Evolutionary conservation across 352 stramenopile species (phyloP), one percentile per base, ranked within the genome.

Genomic region (Thraustochytrium striatum): DNA sequence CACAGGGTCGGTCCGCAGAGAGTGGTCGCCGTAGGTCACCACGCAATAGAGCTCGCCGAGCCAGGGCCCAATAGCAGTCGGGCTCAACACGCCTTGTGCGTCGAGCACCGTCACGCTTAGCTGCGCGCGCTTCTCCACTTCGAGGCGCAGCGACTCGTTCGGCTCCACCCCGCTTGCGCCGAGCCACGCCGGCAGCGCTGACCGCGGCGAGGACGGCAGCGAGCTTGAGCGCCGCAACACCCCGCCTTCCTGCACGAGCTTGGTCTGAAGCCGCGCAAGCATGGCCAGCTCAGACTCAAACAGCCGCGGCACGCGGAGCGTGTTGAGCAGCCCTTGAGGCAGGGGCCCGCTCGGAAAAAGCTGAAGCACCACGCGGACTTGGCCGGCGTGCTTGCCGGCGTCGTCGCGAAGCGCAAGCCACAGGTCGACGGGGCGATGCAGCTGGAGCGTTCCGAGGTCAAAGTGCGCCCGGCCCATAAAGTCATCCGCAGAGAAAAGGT

Each of bases 401-500:
- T 69, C 32, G n/a, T 69, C 35, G 11, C 21, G 35, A 3, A 79
- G 41, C 0, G 50, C 32, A 8, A 72, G 50, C 69, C 69, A 79
- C 1, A 73, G 9, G 25, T 79, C 69, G 32, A 41, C 53, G 9
- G 69, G 69, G 25, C 8, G 5, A 2, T 52, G n/a, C 9, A 28
- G 33, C 0, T 13, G 30, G 2, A 79, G 25, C 3, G 7, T 39
- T n/a, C 58, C 0, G n/a, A 21, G 9, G 21, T 7, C 16, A 21
- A 79, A 28, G 5, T 5, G n/a, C 19, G 69, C 69, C 8, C 30
- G 39, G 21, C 69, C 69, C 21, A 79, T 79, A 13, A 79, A 41
- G 35, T 79, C 69, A 36, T 79, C 69, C 2, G 50, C 16, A 9
- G 69, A 65, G 43, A 79, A 79, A 1, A 79, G n/a, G 57, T 79